phyloP scores from a whole-genome alignment of 148 eudicot genomes.

The Heliamphora exappendiculata region DNA sequence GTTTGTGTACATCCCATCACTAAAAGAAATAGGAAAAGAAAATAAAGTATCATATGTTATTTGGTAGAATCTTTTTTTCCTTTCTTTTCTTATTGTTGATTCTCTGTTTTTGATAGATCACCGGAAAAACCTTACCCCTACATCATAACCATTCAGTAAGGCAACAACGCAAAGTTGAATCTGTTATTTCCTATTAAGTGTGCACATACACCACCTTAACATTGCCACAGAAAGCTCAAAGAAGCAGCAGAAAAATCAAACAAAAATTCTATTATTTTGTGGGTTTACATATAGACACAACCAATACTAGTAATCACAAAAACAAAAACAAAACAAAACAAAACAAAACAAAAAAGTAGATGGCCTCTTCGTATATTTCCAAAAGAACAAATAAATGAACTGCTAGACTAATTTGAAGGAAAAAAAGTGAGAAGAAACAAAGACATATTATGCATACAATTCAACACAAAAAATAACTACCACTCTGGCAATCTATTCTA shows the following conservation, averaged over 20 bases:
- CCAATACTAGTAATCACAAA: background rate
- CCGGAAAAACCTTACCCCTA: no score
- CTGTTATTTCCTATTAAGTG: background rate
- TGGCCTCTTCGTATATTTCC: conserved; percentile 1
- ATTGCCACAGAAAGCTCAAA: background rate
- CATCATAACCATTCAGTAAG: no score
- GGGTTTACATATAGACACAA: conserved; percentile 6
- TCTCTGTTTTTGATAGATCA: no score
- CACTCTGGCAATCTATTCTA: background rate
- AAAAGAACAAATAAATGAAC: conserved; percentile 25
- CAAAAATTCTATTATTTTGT: background rate
- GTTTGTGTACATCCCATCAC: no score
- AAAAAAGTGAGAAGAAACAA: background rate
- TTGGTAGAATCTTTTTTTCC: no score
- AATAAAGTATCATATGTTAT: no score
- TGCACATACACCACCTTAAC: background rate
- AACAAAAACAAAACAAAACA: background rate
- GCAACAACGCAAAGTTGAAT: no score
- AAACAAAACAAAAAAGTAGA: no score
- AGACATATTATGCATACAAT: background rate
- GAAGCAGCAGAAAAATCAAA: background rate
- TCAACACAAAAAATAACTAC: background rate
- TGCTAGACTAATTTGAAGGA: background rate
- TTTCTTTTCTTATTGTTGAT: no score
- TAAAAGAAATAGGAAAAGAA: no score